A percentile compares a stretch with the other conserved stretches of the same genome.
These are phyloP conservation scores for Pythium apleroticum DNA, from an alignment of 352 stramenopile genomes.

Conservation along the genomic window DNA sequence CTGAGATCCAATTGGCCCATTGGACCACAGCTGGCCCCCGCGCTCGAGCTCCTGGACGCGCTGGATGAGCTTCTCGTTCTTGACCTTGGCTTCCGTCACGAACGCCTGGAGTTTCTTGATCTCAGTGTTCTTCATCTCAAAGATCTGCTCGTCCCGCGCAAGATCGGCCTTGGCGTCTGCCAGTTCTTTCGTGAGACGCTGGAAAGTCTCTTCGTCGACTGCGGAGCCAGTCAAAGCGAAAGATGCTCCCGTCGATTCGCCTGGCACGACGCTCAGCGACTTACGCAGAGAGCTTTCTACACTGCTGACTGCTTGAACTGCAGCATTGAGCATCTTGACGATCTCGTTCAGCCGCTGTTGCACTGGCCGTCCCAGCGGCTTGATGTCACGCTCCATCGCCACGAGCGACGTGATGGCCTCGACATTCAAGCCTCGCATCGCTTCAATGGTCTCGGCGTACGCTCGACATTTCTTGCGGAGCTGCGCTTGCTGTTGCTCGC, in stretches of 20 bases:
- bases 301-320: slow-evolving; percentile 61
- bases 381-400: slow-evolving; percentile 78
- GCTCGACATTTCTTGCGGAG: slow-evolving; percentile 40
- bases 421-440: slow-evolving; percentile 54
- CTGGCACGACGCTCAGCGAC: slow-evolving; percentile 21
- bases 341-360: slow-evolving; percentile 83
- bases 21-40: slow-evolving; percentile 68
- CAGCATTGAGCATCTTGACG: slow-evolving; percentile 71
- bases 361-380: slow-evolving; percentile 58
- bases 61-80: slow-evolving; percentile 73
- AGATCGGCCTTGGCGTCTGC: slow-evolving; percentile 66
- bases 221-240: not conserved
- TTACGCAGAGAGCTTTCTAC: slow-evolving; percentile 35
- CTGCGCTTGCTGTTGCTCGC: slow-evolving; percentile 34
- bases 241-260: slow-evolving; percentile 8
- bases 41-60: slow-evolving; percentile 70
- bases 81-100: slow-evolving; percentile 59
- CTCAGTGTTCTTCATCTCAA: slow-evolving; percentile 82
- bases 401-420: slow-evolving; percentile 73
- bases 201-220: slow-evolving; percentile 31
- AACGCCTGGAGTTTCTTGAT: slow-evolving; percentile 63
- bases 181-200: slow-evolving; percentile 55
- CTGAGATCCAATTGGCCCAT: slow-evolving; percentile 13
- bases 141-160: slow-evolving; percentile 77
- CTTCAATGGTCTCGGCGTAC: slow-evolving; percentile 51